Conservation (phyloP, 2,329 filamentous ascomycete genomes). For the Emmonsia crescens region DNA sequence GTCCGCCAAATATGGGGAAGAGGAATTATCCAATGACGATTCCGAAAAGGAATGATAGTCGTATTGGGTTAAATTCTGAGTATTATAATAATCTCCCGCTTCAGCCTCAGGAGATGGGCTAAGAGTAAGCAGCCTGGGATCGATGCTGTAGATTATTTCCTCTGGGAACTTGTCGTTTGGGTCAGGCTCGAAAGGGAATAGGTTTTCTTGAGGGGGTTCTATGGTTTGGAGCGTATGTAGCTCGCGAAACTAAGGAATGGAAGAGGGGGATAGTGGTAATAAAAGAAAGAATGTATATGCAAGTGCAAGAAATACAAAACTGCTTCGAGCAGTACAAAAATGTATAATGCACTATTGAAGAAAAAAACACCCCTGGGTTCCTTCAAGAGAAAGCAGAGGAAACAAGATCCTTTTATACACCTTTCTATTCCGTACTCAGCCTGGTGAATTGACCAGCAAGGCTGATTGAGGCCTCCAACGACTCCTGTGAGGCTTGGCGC, state of each 20-base stretch:
- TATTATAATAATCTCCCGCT: background rate
- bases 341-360: background rate
- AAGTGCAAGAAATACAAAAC: background rate
- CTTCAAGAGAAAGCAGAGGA: background rate
- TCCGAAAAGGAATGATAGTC: background rate
- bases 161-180: background rate
- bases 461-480: background rate
- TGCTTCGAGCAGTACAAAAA: background rate
- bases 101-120: background rate
- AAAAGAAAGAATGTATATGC: background rate
- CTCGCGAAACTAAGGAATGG: constrained; percentile 1
- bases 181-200: background rate
- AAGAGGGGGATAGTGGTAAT: background rate
- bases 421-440: background rate
- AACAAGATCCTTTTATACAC: background rate
- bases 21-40: background rate
- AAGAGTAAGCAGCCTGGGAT: background rate
- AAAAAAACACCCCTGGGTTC: background rate
- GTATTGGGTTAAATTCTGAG: background rate
- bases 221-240: background rate
- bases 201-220: background rate
- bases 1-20: background rate
- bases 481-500: background rate
- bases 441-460: background rate
- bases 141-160: background rate